Conservation (phyloP, 345 rosid genomes). For the Heritiera littoralis region DNA sequence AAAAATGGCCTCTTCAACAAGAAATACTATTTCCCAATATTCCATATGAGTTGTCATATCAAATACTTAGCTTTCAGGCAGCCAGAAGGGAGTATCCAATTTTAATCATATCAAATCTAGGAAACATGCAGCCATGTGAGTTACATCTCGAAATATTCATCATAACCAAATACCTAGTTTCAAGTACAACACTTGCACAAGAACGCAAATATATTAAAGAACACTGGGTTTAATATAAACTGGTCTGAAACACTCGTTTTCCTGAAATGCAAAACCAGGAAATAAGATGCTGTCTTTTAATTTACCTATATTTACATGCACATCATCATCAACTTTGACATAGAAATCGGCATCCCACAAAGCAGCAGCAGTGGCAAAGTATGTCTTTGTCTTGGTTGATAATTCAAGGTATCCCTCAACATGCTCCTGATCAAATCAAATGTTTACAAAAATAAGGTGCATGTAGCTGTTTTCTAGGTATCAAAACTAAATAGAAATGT, state of each 20-base stretch:
- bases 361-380: constrained; percentile 83
- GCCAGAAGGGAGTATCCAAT: background rate
- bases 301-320: constrained; percentile 94
- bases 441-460: background rate
- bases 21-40: background rate
- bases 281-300: constrained; percentile 1
- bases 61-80: background rate
- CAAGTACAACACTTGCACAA: background rate
- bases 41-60: background rate
- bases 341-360: constrained; percentile 98
- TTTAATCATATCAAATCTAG: background rate
- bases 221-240: background rate
- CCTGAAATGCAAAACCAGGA: background rate
- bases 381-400: constrained; percentile 88
- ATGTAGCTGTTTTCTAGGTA: background rate
- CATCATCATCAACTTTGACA: constrained; percentile 97
- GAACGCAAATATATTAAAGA: background rate
- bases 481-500: background rate
- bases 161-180: background rate
- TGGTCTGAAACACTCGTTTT: background rate
- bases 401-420: constrained; percentile 97
- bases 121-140: background rate
- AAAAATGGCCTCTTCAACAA: background rate
- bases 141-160: background rate
- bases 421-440: constrained; percentile 66